These are phyloP conservation scores for Mallotus japonicus DNA, from an alignment of 441 rosid genomes.

Conservation along the genomic window DNA sequence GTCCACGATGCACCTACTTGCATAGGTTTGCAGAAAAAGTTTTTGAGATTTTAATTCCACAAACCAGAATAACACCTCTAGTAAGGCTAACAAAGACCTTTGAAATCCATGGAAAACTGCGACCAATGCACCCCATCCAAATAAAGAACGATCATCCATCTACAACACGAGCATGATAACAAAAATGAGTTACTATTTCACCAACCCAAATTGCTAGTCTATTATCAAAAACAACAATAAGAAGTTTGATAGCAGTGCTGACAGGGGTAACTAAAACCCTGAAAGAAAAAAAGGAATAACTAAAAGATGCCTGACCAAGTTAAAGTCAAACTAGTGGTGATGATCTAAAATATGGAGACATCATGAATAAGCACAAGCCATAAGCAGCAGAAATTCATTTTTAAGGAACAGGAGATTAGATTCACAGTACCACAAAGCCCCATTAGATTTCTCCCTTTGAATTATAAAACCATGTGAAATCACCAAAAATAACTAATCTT, in stretches of 20 bases:
- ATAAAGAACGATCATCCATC: slow-evolving; percentile 54
- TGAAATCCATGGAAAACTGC: slow-evolving; percentile 28
- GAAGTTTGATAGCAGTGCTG: neutral
- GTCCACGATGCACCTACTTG: slow-evolving; percentile 20
- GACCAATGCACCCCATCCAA: slow-evolving; percentile 31
- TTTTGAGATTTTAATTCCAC: slow-evolving; percentile 16
- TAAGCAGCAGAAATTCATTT: neutral
- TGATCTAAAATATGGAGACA: neutral
- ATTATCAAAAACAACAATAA: slow-evolving; percentile 2
- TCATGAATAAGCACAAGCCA: neutral
- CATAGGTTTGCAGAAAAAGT: slow-evolving; percentile 6
- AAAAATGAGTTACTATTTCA: slow-evolving; percentile 17
- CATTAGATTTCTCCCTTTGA: neutral
- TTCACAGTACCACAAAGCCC: neutral
- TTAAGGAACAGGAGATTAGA: neutral
- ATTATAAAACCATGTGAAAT: neutral
- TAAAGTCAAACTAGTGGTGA: neutral
- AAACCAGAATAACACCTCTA: slow-evolving; percentile 24
- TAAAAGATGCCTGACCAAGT: neutral
- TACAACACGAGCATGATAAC: slow-evolving; percentile 36
- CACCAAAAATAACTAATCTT: neutral
- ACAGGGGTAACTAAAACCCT: neutral
- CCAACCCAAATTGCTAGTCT: neutral
- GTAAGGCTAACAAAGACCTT: slow-evolving; percentile 28
- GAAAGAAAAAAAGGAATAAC: no score